Conservation (phyloP, 805 yeast species). For the Saccharomycopsis fodiens region DNA sequence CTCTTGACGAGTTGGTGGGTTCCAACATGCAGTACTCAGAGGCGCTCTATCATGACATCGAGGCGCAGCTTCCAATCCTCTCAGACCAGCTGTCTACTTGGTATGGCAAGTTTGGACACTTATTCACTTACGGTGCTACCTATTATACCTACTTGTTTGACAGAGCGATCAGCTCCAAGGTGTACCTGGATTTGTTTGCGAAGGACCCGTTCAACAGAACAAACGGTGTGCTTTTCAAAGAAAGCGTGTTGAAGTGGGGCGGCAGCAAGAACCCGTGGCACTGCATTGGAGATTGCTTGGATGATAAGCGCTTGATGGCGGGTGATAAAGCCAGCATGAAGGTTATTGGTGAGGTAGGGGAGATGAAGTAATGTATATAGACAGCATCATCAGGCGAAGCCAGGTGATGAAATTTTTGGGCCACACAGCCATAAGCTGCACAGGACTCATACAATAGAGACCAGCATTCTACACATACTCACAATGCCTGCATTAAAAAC, state of each 20-base stretch:
- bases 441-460: no score
- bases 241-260: constrained; percentile 81
- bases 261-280: constrained; percentile 88
- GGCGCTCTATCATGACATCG: constrained; percentile 58
- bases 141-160: constrained; percentile 90
- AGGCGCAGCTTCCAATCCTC: constrained; percentile 49
- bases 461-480: no score
- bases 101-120: constrained; percentile 93
- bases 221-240: constrained; percentile 71
- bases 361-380: constrained; percentile 19
- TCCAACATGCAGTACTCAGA: constrained; percentile 7
- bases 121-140: constrained; percentile 88
- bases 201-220: constrained; percentile 60
- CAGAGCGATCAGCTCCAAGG: constrained; percentile 81
- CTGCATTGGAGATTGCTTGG: constrained; percentile 73
- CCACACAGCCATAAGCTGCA: not conserved
- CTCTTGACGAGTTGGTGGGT: constrained; percentile 14
- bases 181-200: constrained; percentile 70
- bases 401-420: not conserved
- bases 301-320: constrained; percentile 45
- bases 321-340: constrained; percentile 75
- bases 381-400: not conserved
- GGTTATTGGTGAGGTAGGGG: constrained; percentile 32
- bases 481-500: no score
- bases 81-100: constrained; percentile 69